These are phyloP conservation scores for Lippia alba DNA, from an alignment of 305 asterid genomes.

Conservation along the genomic window DNA sequence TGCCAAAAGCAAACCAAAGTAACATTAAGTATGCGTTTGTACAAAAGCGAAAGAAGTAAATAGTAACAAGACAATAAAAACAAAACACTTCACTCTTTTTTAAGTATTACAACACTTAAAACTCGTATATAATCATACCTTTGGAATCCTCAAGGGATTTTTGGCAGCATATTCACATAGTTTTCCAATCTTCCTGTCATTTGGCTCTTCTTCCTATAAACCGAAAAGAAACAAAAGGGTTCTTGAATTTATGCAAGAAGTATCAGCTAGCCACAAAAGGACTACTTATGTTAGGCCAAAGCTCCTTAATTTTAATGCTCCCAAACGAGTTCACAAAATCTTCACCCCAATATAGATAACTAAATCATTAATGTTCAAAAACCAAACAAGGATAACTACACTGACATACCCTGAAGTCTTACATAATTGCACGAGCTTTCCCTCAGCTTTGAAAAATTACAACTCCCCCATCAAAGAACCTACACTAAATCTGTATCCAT, in stretches of 20 bases:
- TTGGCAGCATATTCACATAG: conserved; percentile 91
- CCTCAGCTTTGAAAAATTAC: too few relatives aligned
- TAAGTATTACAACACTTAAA: background rate
- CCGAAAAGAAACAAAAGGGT: conserved; percentile 16
- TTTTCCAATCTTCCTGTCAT: conserved; percentile 91
- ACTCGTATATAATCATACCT: conserved; percentile 48
- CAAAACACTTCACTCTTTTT: background rate
- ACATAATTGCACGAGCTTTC: too few relatives aligned
- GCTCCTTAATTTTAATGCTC: background rate
- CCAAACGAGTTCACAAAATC: too few relatives aligned
- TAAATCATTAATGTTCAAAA: too few relatives aligned
- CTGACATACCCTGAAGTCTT: too few relatives aligned
- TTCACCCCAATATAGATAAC: too few relatives aligned
- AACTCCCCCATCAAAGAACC: too few relatives aligned
- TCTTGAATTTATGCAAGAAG: background rate
- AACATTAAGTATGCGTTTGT: conserved; percentile 12
- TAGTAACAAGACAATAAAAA: conserved; percentile 8
- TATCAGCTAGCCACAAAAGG: conserved; percentile 19
- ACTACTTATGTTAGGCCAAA: conserved; percentile 10
- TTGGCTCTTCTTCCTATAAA: conserved; percentile 89
- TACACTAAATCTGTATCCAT: too few relatives aligned
- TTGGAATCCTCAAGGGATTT: conserved; percentile 95
- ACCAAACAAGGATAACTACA: too few relatives aligned
- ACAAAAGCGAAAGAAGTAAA: background rate
- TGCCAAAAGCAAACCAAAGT: conserved; percentile 36